Evolutionary conservation across 495 filamentous ascomycete species (phyloP).

Genomic region (Aspergillus funiculosus): DNA sequence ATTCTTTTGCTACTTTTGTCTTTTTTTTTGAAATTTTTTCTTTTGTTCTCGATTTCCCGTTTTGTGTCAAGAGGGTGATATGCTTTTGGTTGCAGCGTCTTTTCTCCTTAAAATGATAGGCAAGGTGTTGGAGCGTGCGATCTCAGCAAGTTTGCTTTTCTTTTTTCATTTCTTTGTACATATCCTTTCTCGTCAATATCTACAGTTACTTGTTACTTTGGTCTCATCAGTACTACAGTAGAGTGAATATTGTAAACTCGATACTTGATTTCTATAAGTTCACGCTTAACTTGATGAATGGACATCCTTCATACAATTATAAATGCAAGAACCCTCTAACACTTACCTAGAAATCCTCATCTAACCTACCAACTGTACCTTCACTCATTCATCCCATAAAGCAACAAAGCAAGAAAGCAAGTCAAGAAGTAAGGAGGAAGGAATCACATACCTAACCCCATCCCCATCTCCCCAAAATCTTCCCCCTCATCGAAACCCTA

Average conservation of each 20-base stretch:
- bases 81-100: constrained; percentile 19
- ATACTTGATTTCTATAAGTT: too few relatives aligned
- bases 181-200: constrained; percentile 15
- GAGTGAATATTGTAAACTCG: too few relatives aligned
- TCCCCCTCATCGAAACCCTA: not conserved
- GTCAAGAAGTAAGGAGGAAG: too few relatives aligned
- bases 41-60: constrained; percentile 5
- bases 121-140: constrained; percentile 34
- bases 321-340: too few relatives aligned
- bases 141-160: constrained; percentile 14
- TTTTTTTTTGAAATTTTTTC: not conserved
- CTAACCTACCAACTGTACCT: too few relatives aligned
- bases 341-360: too few relatives aligned
- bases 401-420: too few relatives aligned
- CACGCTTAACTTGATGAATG: too few relatives aligned
- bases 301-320: too few relatives aligned
- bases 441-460: constrained; percentile 1
- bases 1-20: constrained; percentile 6
- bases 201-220: constrained; percentile 1
- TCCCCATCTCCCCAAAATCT: not conserved
- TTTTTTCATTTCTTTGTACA: constrained; percentile 24
- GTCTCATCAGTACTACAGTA: constrained; percentile 13
- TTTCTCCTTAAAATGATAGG: constrained; percentile 18
- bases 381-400: too few relatives aligned
- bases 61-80: constrained; percentile 3